Conservation (phyloP, 2,329 filamentous ascomycete species). For the Tolypocladium guangdongense region DNA sequence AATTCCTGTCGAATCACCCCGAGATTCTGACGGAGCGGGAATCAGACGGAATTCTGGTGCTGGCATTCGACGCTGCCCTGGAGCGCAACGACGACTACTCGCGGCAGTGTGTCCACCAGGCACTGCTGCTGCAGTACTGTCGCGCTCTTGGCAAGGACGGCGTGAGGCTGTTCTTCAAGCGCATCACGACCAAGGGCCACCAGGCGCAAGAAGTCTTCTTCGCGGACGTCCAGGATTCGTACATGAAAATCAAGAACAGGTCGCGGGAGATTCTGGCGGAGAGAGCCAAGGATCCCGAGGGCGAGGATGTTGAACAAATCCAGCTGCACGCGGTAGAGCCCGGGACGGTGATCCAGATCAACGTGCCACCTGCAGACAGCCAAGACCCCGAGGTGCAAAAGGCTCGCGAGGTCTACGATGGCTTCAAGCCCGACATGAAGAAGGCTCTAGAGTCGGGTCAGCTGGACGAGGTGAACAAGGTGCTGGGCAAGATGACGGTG, state of each 20-base stretch:
- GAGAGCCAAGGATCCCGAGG: slow-evolving; percentile 36
- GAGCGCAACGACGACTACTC: slow-evolving; percentile 66
- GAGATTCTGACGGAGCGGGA: slow-evolving; percentile 73
- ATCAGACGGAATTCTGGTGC: slow-evolving; percentile 79
- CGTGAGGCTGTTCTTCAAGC: slow-evolving; percentile 88
- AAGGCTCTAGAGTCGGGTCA: slow-evolving; percentile 79
- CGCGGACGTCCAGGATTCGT: slow-evolving; percentile 87
- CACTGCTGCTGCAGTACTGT: slow-evolving; percentile 88
- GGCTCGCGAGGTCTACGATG: slow-evolving; percentile 68
- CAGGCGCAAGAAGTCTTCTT: slow-evolving; percentile 84
- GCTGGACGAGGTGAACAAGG: slow-evolving; percentile 48
- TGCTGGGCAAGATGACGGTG: slow-evolving; percentile 79
- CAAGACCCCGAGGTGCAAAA: slow-evolving; percentile 53
- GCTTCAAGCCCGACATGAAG: slow-evolving; percentile 71
- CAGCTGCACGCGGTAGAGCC: slow-evolving; percentile 95
- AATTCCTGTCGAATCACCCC: slow-evolving; percentile 71
- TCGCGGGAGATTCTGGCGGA: slow-evolving; percentile 57
- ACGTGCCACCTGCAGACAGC: slow-evolving; percentile 59
- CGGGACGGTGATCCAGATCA: slow-evolving; percentile 82
- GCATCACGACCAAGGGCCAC: slow-evolving; percentile 80
- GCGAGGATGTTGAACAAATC: slow-evolving; percentile 77
- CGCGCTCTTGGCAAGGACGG: slow-evolving; percentile 79
- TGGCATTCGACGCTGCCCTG: slow-evolving; percentile 83
- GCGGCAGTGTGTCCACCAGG: slow-evolving; percentile 85
- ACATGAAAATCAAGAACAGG: slow-evolving; percentile 67